phyloP scores from a whole-genome alignment of 148 eudicot species.

The Heliosperma pusillum region DNA sequence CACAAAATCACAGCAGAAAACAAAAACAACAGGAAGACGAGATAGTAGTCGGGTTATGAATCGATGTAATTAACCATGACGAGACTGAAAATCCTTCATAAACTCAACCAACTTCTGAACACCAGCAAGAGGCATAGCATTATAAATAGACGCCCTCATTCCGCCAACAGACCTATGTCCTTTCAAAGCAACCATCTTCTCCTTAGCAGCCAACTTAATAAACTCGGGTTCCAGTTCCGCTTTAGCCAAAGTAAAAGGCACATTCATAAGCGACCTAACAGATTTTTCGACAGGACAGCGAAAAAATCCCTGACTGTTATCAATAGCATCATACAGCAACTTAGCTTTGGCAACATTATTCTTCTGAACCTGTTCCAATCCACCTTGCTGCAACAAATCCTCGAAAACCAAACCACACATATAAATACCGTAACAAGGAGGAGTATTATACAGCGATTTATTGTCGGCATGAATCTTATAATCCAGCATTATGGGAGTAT shows the following conservation, averaged over 20 bases:
- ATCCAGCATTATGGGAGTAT: conserved; percentile 85
- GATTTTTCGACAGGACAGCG: conserved; percentile 90
- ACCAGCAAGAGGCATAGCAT: conserved; percentile 97
- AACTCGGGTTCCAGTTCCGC: conserved; percentile 75
- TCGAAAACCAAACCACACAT: conserved; percentile 98
- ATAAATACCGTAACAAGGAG: conserved; percentile 87
- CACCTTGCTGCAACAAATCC: conserved; percentile 84
- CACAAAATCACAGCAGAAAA: neutral
- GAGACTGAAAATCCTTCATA: conserved; percentile 93
- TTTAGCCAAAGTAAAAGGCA: conserved; percentile 80
- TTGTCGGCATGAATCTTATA: conserved; percentile 89
- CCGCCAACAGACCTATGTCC: conserved; percentile 97
- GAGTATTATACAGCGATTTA: conserved; percentile 82
- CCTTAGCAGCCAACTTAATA: conserved; percentile 81
- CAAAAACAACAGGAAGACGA: neutral
- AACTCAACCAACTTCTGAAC: conserved; percentile 90
- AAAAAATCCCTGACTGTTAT: conserved; percentile 69
- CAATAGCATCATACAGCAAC: conserved; percentile 74
- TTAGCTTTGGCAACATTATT: conserved; percentile 63
- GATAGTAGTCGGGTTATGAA: neutral
- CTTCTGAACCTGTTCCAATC: conserved; percentile 80
- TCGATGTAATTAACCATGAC: conserved; percentile 43
- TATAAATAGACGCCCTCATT: conserved; percentile 93
- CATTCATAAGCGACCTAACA: conserved; percentile 97
- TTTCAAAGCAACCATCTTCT: conserved; percentile 93